Conservation (phyloP, 2,329 filamentous ascomycete species). For the Colletotrichum magnum region DNA sequence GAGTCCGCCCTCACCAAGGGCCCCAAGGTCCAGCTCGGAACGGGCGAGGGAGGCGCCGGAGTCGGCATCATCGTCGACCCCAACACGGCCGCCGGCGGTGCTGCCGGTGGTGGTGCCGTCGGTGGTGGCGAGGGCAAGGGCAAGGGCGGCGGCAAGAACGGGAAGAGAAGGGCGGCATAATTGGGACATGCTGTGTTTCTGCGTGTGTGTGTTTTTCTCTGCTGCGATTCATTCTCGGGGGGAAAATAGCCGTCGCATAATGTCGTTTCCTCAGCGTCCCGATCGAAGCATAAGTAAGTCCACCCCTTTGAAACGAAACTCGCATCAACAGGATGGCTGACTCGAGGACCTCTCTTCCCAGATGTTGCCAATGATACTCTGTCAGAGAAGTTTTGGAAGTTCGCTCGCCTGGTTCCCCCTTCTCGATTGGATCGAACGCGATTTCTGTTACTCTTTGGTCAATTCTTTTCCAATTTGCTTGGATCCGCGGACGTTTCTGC, state of each 20-base stretch:
- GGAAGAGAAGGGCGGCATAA: slow-evolving; percentile 2
- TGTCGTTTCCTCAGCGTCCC: slow-evolving; percentile 14
- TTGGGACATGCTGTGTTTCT: background rate
- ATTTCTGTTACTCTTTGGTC: slow-evolving; percentile 23
- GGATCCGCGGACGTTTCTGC: too few species aligned
- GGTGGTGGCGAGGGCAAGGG: background rate
- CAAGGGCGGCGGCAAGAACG: slow-evolving; percentile 3
- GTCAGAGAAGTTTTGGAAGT: slow-evolving; percentile 36
- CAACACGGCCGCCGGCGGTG: slow-evolving; percentile 42
- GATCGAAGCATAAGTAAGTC: slow-evolving; percentile 35
- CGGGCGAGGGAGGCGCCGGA: slow-evolving; percentile 54
- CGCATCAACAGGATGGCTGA: slow-evolving; percentile 13
- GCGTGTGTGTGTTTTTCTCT: background rate
- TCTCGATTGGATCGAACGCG: slow-evolving; percentile 36
- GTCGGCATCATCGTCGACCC: slow-evolving; percentile 58
- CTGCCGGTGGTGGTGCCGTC: background rate
- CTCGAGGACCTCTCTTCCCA: background rate
- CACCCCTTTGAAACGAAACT: background rate
- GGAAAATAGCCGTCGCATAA: slow-evolving; percentile 22
- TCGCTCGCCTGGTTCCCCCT: slow-evolving; percentile 30
- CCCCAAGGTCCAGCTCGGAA: slow-evolving; percentile 57
- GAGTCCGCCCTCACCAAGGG: slow-evolving; percentile 56
- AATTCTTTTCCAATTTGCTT: background rate
- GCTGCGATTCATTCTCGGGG: background rate
- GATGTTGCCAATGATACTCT: slow-evolving; percentile 39